These are phyloP conservation scores for Aspergillus ostianus DNA, from an alignment of 495 filamentous ascomycete genomes.

Conservation along the genomic window DNA sequence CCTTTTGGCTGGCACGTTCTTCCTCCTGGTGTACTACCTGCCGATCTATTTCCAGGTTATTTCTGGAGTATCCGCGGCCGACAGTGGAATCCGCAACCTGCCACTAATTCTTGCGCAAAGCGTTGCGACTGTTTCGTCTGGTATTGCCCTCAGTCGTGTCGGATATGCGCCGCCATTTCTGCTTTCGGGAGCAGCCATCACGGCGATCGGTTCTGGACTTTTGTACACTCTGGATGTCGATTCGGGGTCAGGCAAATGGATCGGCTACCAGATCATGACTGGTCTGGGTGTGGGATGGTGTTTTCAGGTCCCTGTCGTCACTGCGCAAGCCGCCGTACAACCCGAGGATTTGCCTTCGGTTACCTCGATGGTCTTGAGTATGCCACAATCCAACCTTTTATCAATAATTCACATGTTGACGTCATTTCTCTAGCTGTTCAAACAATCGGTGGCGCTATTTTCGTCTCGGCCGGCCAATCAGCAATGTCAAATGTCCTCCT, in stretches of 20 bases:
- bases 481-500: conserved; percentile 64
- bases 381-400: neutral
- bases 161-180: neutral
- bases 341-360: neutral
- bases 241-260: neutral
- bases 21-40: conserved; percentile 29
- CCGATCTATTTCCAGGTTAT: conserved; percentile 45
- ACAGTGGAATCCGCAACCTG: conserved; percentile 35
- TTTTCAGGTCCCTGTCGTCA: neutral
- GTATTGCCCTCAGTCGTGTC: neutral
- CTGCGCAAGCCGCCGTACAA: neutral
- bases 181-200: neutral
- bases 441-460: conserved; percentile 63
- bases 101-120: neutral
- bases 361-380: neutral
- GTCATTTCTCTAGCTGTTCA: conserved; percentile 51
- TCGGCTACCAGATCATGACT: neutral
- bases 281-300: neutral
- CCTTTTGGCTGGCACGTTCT: conserved; percentile 20
- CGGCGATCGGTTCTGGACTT: neutral
- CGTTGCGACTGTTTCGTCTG: neutral
- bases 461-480: conserved; percentile 64
- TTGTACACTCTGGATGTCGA: neutral
- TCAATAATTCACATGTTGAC: neutral
- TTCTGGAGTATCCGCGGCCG: conserved; percentile 29